Conservation (phyloP, 345 rosid species). For the Litchi chinensis region DNA sequence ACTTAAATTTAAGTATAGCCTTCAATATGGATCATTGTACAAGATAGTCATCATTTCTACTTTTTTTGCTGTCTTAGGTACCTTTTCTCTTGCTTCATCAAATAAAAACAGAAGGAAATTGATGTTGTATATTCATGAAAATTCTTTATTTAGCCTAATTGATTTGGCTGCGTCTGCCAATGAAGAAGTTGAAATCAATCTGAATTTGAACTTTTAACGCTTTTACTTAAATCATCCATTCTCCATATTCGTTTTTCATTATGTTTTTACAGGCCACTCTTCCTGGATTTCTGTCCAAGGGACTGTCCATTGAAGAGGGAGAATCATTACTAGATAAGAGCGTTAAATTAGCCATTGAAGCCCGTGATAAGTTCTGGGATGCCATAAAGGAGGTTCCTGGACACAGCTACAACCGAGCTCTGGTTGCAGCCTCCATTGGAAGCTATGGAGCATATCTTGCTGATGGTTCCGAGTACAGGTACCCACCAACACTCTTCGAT, state of each 20-base stretch:
- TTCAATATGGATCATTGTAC: not conserved
- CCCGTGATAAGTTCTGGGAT: constrained; percentile 86
- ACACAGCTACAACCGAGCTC: constrained; percentile 59
- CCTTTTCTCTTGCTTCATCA: not conserved
- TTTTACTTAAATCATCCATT: not conserved
- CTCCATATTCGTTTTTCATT: not conserved
- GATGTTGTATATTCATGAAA: not conserved
- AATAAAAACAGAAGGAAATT: not conserved
- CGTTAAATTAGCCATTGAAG: constrained; percentile 72
- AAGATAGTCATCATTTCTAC: not conserved
- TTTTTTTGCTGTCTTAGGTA: not conserved
- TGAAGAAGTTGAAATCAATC: not conserved
- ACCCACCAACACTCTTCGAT: not conserved
- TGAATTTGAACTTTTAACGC: not conserved
- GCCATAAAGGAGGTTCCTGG: constrained; percentile 39
- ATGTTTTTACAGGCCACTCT: constrained; percentile 62
- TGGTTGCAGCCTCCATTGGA: constrained; percentile 92
- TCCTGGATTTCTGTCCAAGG: constrained; percentile 81
- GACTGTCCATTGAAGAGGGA: constrained; percentile 69
- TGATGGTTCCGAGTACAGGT: constrained; percentile 98
- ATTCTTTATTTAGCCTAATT: not conserved
- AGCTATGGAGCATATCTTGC: constrained; percentile 96
- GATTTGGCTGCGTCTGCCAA: not conserved
- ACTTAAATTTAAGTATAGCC: not conserved
- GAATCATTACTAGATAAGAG: constrained; percentile 71